phyloP scores from a whole-genome alignment of 2,329 filamentous ascomycete genomes.

The Sporothrix mexicana region DNA sequence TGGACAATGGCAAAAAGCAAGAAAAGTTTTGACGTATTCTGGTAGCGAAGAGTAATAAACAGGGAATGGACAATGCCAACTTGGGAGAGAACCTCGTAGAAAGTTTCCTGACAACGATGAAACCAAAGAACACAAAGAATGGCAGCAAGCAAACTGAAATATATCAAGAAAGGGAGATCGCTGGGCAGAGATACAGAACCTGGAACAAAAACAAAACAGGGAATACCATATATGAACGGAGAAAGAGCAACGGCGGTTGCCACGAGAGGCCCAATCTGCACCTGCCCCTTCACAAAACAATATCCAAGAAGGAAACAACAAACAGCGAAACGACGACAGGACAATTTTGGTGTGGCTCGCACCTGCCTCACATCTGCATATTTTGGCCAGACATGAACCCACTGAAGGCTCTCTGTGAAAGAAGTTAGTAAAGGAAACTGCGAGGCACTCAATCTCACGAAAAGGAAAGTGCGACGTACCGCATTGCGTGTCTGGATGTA shows the following conservation, averaged over 20 bases:
- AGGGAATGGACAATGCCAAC: neutral
- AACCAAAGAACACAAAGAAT: neutral
- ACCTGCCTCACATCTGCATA: slow-evolving; percentile 39
- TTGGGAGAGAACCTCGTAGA: neutral
- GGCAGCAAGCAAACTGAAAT: neutral
- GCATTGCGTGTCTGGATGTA: slow-evolving; percentile 93
- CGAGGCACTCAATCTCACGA: neutral
- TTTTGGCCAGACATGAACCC: slow-evolving; percentile 59
- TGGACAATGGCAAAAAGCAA: neutral
- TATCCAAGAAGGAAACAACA: neutral
- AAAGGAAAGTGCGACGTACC: slow-evolving; percentile 50
- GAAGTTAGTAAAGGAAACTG: neutral
- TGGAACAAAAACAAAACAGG: neutral
- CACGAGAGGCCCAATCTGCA: neutral
- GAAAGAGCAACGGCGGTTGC: neutral
- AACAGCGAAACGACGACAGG: neutral
- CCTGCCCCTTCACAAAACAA: neutral
- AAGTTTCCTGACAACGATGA: neutral
- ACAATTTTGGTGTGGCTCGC: too few species aligned
- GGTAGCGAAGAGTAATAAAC: neutral
- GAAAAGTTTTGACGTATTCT: slow-evolving; percentile 1
- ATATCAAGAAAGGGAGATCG: neutral
- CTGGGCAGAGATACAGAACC: neutral
- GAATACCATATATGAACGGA: neutral
- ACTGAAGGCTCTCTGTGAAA: slow-evolving; percentile 55